phyloP scores from a whole-genome alignment of 495 filamentous ascomycete species.

The Cercophora sp. region DNA sequence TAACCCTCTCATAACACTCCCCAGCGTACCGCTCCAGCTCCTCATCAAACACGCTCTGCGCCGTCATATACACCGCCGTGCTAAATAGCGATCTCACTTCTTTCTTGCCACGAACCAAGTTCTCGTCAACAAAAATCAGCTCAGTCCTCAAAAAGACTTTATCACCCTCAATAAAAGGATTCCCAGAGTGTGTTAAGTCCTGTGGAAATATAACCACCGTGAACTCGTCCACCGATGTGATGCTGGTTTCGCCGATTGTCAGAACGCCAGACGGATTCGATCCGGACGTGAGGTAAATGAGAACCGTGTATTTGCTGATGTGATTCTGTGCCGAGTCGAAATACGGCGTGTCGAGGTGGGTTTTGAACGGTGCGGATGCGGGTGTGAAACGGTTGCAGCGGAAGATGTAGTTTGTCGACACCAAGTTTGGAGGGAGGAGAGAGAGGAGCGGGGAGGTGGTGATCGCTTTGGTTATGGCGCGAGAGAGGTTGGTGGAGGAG shows the following conservation, averaged over 20 bases:
- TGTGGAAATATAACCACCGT: neutral
- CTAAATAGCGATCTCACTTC: neutral
- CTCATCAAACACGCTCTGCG: neutral
- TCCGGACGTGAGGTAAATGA: neutral
- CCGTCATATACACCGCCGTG: neutral
- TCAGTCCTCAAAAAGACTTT: conserved; percentile 6
- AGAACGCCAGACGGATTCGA: neutral
- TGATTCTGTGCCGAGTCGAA: conserved; percentile 1
- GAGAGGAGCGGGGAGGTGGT: neutral
- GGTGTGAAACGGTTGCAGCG: conserved; percentile 2
- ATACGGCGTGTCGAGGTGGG: conserved; percentile 1
- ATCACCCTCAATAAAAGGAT: neutral
- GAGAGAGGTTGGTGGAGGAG: neutral
- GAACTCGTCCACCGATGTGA: neutral
- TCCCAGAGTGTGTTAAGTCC: neutral
- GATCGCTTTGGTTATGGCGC: neutral
- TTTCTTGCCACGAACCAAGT: neutral
- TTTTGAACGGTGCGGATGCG: neutral
- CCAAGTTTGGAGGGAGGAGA: neutral
- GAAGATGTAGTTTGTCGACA: conserved; percentile 2
- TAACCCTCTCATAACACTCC: neutral
- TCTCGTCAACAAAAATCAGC: neutral
- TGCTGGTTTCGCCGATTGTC: neutral
- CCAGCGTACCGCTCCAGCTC: neutral
- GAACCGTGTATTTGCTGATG: conserved; percentile 1